Conservation (phyloP, 768 basidiomycete species). For the Macrolepiota fuliginosa region DNA sequence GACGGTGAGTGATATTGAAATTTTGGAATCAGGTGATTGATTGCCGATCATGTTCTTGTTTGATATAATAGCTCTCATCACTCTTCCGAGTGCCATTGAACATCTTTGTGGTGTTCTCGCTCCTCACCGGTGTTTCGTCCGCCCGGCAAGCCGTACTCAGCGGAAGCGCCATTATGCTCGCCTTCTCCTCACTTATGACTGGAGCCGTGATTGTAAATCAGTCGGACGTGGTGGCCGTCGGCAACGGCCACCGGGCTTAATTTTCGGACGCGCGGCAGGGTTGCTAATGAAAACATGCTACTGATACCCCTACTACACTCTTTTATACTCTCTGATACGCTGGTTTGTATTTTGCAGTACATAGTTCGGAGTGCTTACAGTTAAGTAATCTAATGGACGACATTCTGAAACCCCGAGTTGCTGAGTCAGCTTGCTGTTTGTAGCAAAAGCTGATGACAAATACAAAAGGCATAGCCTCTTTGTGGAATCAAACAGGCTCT, state of each 20-base stretch:
- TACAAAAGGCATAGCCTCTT: neutral
- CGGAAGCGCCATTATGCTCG: slow-evolving; percentile 55
- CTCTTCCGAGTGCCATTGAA: slow-evolving; percentile 77
- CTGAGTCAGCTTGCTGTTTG: slow-evolving; percentile 7
- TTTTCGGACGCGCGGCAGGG: neutral
- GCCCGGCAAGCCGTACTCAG: slow-evolving; percentile 60
- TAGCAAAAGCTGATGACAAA: slow-evolving; percentile 2
- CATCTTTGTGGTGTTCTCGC: slow-evolving; percentile 66
- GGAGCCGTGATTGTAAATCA: slow-evolving; percentile 42
- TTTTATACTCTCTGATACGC: neutral
- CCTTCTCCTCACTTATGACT: slow-evolving; percentile 58
- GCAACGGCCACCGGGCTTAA: neutral
- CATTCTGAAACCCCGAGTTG: slow-evolving; percentile 1
- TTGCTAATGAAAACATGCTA: neutral
- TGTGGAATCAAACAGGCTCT: neutral
- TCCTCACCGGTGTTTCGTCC: slow-evolving; percentile 66
- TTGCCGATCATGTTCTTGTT: neutral
- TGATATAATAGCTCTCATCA: slow-evolving; percentile 49
- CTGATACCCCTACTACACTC: neutral
- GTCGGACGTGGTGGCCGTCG: slow-evolving; percentile 8
- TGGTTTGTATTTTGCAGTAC: too few relatives aligned
- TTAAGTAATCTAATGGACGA: neutral
- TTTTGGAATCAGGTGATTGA: neutral
- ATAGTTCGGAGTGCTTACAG: neutral
- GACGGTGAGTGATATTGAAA: slow-evolving; percentile 46